phyloP scores from a whole-genome alignment of 805 yeast species.

The Teunomyces gatunensis region DNA sequence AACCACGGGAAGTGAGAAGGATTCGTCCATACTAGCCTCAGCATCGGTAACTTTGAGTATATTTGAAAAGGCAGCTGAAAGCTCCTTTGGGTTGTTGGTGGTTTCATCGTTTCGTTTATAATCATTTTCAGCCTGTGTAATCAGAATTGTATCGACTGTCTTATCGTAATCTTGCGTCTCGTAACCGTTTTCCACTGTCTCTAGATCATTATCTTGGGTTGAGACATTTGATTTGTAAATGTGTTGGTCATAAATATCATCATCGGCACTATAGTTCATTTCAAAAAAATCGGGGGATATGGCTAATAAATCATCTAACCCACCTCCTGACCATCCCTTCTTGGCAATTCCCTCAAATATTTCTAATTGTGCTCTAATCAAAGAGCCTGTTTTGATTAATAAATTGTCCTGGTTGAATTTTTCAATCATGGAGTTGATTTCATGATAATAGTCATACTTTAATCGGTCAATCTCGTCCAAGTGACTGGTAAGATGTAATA shows the following conservation, averaged over 20 bases:
- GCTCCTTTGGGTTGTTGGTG: not conserved
- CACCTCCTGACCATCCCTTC: slow-evolving; percentile 88
- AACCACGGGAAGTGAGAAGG: slow-evolving; percentile 50
- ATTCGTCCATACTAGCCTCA: slow-evolving; percentile 35
- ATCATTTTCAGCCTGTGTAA: not conserved
- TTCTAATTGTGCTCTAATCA: slow-evolving; percentile 77
- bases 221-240: not conserved
- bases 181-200: slow-evolving; percentile 1
- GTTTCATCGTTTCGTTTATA: not conserved
- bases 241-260: not conserved
- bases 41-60: slow-evolving; percentile 1
- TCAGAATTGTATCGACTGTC: slow-evolving; percentile 5
- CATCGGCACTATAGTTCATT: slow-evolving; percentile 7
- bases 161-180: slow-evolving; percentile 6
- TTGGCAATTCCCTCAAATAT: slow-evolving; percentile 76
- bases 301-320: slow-evolving; percentile 65
- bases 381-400: slow-evolving; percentile 54
- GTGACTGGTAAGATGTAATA: slow-evolving; percentile 66
- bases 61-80: not conserved
- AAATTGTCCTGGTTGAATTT: slow-evolving; percentile 52
- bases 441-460: slow-evolving; percentile 71
- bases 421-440: slow-evolving; percentile 60
- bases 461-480: slow-evolving; percentile 75
- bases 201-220: not conserved
- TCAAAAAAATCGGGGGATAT: slow-evolving; percentile 56